Percentiles rank a stretch among this genome's conserved stretches.
Evolutionary conservation across 2,329 filamentous ascomycete species (phyloP).

Genomic region (Aspergillus chevalieri): DNA sequence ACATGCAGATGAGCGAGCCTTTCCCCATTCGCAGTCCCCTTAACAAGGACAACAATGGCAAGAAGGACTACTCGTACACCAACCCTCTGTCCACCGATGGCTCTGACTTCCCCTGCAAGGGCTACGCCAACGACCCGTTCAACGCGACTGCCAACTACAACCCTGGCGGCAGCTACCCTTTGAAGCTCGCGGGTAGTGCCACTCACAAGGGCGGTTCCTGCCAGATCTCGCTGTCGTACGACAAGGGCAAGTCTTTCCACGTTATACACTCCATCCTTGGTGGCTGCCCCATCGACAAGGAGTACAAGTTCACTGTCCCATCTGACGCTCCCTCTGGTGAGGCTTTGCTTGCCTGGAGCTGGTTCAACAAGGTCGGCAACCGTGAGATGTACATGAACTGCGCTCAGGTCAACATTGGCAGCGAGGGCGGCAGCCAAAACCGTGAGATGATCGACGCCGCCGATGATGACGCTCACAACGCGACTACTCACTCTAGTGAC

Average conservation of each 20-base stretch:
- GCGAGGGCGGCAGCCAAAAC: conserved; percentile 9
- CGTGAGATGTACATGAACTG: conserved; percentile 88
- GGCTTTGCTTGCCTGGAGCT: conserved; percentile 68
- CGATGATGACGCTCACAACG: conserved; percentile 3
- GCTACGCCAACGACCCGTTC: conserved; percentile 51
- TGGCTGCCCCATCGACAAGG: conserved; percentile 48
- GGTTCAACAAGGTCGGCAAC: conserved; percentile 71
- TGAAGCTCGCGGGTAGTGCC: conserved; percentile 59
- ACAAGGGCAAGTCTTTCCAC: conserved; percentile 63
- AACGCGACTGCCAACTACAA: conserved; percentile 55
- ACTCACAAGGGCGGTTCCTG: conserved; percentile 67
- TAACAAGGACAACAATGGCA: conserved; percentile 39
- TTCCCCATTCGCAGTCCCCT: conserved; percentile 49
- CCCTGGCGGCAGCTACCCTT: conserved; percentile 57
- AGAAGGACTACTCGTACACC: conserved; percentile 67
- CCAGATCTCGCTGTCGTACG: conserved; percentile 68
- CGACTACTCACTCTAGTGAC: not conserved
- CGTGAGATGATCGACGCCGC: not conserved
- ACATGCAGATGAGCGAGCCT: conserved; percentile 54
- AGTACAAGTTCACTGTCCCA: conserved; percentile 63
- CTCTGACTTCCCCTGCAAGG: conserved; percentile 71
- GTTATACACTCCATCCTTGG: conserved; percentile 61
- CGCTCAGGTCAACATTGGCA: conserved; percentile 59
- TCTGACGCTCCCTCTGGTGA: conserved; percentile 54
- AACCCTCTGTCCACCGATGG: conserved; percentile 55